Evolutionary conservation across 2,329 filamentous ascomycete species (phyloP).

Genomic region (Phialophora macrospora): DNA sequence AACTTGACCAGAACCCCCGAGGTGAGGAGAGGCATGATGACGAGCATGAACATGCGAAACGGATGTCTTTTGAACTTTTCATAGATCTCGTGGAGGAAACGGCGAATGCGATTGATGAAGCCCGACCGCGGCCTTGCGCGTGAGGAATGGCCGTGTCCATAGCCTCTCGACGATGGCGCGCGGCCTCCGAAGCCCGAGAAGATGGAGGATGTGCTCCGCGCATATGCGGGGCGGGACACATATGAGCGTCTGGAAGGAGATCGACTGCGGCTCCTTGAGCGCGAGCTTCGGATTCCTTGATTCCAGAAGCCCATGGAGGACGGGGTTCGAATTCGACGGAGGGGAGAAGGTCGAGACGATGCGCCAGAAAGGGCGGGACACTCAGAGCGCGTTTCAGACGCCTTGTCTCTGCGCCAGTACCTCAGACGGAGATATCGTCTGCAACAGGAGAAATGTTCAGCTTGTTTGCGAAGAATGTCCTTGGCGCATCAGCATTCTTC

Average conservation of each 20-base stretch:
- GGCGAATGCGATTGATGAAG: slow-evolving; percentile 78
- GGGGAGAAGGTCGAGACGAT: neutral
- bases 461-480: neutral
- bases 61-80: slow-evolving; percentile 83
- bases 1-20: slow-evolving; percentile 80
- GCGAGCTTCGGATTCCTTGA: slow-evolving; percentile 33
- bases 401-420: neutral
- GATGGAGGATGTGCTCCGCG: slow-evolving; percentile 46
- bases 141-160: slow-evolving; percentile 50
- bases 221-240: slow-evolving; percentile 42
- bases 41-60: slow-evolving; percentile 82
- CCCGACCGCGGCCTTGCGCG: slow-evolving; percentile 76
- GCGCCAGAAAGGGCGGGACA: neutral
- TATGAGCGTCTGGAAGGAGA: slow-evolving; percentile 36
- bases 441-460: neutral
- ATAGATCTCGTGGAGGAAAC: slow-evolving; percentile 78
- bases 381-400: neutral
- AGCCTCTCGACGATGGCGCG: slow-evolving; percentile 48
- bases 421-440: neutral
- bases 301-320: slow-evolving; percentile 40
- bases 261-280: slow-evolving; percentile 29
- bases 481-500: neutral
- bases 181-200: slow-evolving; percentile 32
- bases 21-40: slow-evolving; percentile 84
- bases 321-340: neutral